phyloP scores from a whole-genome alignment of 129 eudicot species.

The Heracleum sosnowskyi region DNA sequence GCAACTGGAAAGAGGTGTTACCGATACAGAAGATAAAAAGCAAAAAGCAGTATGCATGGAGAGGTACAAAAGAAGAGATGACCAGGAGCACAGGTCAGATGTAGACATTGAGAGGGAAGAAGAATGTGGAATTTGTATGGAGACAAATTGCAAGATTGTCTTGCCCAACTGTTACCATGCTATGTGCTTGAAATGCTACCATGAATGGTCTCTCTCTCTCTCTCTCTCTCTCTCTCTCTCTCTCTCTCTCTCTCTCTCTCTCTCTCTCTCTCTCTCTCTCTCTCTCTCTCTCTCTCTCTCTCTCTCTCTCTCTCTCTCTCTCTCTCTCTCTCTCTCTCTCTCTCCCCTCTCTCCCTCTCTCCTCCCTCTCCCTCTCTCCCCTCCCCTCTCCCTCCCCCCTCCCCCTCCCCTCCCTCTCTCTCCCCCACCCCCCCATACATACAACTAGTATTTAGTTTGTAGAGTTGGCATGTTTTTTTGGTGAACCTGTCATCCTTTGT shows the following conservation, averaged over 20 bases:
- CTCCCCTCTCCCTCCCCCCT: too few species aligned
- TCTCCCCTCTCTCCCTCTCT: too few species aligned
- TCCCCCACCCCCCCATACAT: neutral
- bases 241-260: neutral
- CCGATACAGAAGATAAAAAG: conserved; percentile 49
- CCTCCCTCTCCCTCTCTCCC: too few species aligned
- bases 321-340: neutral
- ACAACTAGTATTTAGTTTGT: neutral
- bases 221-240: neutral
- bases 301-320: neutral
- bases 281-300: too few species aligned
- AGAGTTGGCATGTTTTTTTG: neutral
- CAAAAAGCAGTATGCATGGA: conserved; percentile 46
- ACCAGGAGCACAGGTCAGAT: conserved; percentile 33
- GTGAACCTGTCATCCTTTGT: neutral
- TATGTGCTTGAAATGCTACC: conserved; percentile 60
- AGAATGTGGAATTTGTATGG: conserved; percentile 81
- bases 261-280: too few species aligned
- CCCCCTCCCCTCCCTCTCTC: neutral
- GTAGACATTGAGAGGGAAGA: conserved; percentile 53
- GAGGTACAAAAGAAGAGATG: conserved; percentile 40
- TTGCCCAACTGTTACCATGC: conserved; percentile 60
- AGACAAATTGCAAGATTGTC: conserved; percentile 52
- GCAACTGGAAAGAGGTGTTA: conserved; percentile 61
- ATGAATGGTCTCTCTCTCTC: conserved; percentile 32